These are phyloP conservation scores for Mycena vulgaris DNA, from an alignment of 768 basidiomycete genomes.

Conservation along the genomic window DNA sequence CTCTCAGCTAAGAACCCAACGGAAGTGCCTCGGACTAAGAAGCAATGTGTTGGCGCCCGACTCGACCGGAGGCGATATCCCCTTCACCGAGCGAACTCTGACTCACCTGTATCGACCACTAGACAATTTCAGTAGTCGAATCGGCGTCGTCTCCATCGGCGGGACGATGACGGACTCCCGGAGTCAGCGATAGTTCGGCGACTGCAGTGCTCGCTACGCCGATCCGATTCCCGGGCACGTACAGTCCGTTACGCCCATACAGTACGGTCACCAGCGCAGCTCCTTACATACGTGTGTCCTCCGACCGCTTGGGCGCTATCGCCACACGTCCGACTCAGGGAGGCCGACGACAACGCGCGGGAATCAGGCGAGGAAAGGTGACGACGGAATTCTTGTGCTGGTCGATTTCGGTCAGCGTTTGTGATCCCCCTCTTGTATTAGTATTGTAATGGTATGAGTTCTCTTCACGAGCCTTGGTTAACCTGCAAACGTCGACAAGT, in stretches of 20 bases:
- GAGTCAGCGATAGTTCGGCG: slow-evolving; percentile 2
- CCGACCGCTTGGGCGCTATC: not conserved
- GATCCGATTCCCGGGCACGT: no score
- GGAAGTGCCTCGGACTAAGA: not conserved
- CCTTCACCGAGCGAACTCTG: slow-evolving; percentile 38
- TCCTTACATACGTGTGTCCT: not conserved
- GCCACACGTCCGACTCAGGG: not conserved
- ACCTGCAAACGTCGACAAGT: no score
- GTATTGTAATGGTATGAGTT: no score
- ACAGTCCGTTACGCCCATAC: no score
- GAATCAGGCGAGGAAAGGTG: no score
- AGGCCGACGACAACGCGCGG: not conserved
- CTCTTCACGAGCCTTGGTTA: no score
- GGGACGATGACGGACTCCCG: slow-evolving; percentile 40
- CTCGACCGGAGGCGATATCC: not conserved
- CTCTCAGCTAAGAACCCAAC: not conserved
- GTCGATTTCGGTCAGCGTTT: no score
- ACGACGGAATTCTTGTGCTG: no score
- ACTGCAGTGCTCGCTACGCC: not conserved
- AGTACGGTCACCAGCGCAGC: slow-evolving; percentile 3
- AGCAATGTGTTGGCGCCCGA: not conserved
- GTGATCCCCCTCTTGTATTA: no score
- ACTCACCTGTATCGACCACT: slow-evolving; percentile 45
- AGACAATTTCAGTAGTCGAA: slow-evolving; percentile 51
- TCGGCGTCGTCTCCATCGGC: slow-evolving; percentile 54